These are phyloP conservation scores for Nemania sp. DNA, from an alignment of 2,329 filamentous ascomycete species.

Conservation along the genomic window DNA sequence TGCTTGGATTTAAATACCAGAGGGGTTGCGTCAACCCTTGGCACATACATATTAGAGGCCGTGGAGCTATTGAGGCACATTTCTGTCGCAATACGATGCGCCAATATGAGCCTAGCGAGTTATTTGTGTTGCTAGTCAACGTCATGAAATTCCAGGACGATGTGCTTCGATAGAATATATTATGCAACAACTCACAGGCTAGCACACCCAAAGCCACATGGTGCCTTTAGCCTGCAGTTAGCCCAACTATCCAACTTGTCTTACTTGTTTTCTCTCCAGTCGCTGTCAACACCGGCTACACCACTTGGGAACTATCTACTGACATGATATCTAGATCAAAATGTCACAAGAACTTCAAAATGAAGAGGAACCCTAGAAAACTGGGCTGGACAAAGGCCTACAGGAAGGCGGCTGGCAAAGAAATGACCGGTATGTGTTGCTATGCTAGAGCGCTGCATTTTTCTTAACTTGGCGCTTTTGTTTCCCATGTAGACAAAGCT, in stretches of 20 bases:
- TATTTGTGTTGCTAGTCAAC: no score
- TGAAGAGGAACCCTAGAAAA: constrained; percentile 98
- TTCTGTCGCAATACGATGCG: no score
- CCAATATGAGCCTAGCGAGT: no score
- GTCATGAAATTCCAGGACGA: background rate
- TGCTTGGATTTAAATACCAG: background rate
- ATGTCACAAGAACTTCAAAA: constrained; percentile 56
- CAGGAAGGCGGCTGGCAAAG: constrained; percentile 66
- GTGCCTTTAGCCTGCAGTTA: background rate
- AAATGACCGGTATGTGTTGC: constrained; percentile 68
- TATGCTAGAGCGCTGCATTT: background rate
- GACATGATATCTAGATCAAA: constrained; percentile 37
- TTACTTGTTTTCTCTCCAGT: background rate
- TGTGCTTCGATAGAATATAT: background rate
- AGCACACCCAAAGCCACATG: background rate
- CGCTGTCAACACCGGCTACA: background rate
- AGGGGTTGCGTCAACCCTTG: background rate
- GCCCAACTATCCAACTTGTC: background rate
- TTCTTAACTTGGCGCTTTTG: background rate
- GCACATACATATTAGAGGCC: no score
- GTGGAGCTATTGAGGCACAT: no score
- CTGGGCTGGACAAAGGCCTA: constrained; percentile 88
- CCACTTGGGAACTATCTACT: background rate
- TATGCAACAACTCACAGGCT: background rate
- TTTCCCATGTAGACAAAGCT: no score